Evolutionary conservation across 352 stramenopile species (phyloP).

Genomic region (Phytophthora fragariae): DNA sequence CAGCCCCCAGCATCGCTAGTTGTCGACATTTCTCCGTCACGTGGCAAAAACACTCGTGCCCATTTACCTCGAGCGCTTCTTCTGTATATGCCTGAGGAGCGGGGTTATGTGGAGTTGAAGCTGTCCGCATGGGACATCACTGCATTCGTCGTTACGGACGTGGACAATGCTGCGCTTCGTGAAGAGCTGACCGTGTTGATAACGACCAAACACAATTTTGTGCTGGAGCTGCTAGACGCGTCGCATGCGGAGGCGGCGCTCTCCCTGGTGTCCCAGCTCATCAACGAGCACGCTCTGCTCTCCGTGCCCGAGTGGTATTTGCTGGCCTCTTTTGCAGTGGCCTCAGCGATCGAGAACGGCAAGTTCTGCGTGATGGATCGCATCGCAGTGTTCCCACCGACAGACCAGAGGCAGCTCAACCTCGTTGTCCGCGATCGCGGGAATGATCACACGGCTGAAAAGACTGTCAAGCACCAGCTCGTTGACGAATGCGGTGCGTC

Average conservation of each 20-base stretch:
- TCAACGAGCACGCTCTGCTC: conserved; percentile 63
- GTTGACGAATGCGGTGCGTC: conserved; percentile 30
- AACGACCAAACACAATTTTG: conserved; percentile 50
- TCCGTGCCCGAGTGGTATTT: conserved; percentile 61
- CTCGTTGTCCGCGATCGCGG: background rate
- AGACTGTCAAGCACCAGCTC: conserved; percentile 19
- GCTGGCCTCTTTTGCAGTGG: conserved; percentile 41
- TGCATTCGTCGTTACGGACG: conserved; percentile 16
- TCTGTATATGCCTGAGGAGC: conserved; percentile 20
- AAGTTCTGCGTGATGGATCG: conserved; percentile 39
- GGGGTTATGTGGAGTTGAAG: conserved; percentile 16
- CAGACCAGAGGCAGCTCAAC: conserved; percentile 5
- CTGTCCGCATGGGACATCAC: conserved; percentile 24
- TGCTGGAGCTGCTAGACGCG: conserved; percentile 46
- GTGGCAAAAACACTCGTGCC: conserved; percentile 25
- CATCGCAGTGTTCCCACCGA: conserved; percentile 9
- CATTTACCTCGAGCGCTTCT: conserved; percentile 37
- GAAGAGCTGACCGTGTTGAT: conserved; percentile 38
- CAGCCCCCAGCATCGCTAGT: conserved; percentile 20
- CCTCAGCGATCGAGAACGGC: conserved; percentile 41
- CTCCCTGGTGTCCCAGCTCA: conserved; percentile 50
- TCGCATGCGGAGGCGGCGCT: conserved; percentile 43
- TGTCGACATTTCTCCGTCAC: conserved; percentile 24
- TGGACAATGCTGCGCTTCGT: conserved; percentile 16
- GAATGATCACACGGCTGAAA: conserved; percentile 4